Evolutionary conservation across 495 filamentous ascomycete genomes (phyloP).

Genomic region (Aspergillus asperescens): DNA sequence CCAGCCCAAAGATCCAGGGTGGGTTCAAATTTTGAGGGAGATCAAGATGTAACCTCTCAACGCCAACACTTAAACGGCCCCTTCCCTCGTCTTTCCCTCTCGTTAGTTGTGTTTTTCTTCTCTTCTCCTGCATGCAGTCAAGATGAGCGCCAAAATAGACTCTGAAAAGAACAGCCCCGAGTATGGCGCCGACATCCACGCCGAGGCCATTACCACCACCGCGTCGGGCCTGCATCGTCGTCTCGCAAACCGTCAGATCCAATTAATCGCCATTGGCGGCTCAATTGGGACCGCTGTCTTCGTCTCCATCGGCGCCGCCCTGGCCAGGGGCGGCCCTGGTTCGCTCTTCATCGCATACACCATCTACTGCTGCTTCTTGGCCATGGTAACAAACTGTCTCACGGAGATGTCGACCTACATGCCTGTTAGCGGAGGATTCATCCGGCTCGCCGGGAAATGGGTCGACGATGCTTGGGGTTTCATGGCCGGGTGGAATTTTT

Average conservation of each 20-base stretch:
- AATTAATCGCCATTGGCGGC: slow-evolving; percentile 30
- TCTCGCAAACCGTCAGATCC: slow-evolving; percentile 22
- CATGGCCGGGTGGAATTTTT: slow-evolving; percentile 55
- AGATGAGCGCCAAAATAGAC: neutral
- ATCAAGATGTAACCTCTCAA: slow-evolving; percentile 2
- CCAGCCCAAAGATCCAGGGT: neutral
- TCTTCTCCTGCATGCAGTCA: neutral
- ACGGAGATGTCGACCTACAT: slow-evolving; percentile 46
- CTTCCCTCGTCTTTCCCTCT: neutral
- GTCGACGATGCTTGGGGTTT: slow-evolving; percentile 51
- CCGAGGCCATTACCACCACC: neutral
- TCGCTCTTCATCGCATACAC: slow-evolving; percentile 42
- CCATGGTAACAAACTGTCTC: slow-evolving; percentile 31
- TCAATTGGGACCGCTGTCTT: slow-evolving; percentile 31
- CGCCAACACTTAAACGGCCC: neutral
- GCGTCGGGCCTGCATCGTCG: slow-evolving; percentile 12
- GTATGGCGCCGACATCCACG: neutral
- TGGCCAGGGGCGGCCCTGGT: slow-evolving; percentile 46
- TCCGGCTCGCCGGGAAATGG: slow-evolving; percentile 42
- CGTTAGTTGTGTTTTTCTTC: neutral
- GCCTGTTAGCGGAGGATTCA: slow-evolving; percentile 53
- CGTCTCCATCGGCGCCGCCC: slow-evolving; percentile 20
- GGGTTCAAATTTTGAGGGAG: neutral
- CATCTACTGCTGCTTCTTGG: slow-evolving; percentile 30
- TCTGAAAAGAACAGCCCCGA: neutral